phyloP scores from a whole-genome alignment of 768 basidiomycete genomes.

The Rhodotorula taiwanensis region DNA sequence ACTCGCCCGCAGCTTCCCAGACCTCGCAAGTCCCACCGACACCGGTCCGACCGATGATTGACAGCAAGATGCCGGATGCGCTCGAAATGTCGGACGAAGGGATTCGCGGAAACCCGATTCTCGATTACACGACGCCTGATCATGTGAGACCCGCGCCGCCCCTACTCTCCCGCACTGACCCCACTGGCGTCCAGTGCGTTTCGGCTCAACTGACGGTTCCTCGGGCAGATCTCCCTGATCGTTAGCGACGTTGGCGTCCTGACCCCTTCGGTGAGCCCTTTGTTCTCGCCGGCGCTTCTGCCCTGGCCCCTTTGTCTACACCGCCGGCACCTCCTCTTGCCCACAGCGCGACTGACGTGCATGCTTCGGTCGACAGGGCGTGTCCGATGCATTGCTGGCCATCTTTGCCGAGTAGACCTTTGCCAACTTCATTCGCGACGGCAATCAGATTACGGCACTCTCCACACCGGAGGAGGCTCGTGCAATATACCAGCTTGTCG shows the following conservation, averaged over 20 bases:
- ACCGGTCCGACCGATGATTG: conserved; percentile 32
- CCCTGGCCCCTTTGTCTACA: background rate
- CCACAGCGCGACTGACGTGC: conserved; percentile 52
- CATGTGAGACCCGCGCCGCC: conserved; percentile 52
- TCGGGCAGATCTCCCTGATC: conserved; percentile 57
- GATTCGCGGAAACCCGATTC: conserved; percentile 73
- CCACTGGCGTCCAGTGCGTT: background rate
- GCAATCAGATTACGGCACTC: too few species aligned
- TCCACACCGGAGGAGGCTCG: too few species aligned
- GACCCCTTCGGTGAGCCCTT: conserved; percentile 52
- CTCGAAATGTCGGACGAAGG: conserved; percentile 70
- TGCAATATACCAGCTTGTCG: too few species aligned
- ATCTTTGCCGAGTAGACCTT: background rate
- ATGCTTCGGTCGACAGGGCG: conserved; percentile 51
- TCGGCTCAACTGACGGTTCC: background rate
- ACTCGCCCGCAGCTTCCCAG: background rate
- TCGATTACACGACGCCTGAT: conserved; percentile 93
- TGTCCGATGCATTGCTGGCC: conserved; percentile 26
- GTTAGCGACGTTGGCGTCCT: conserved; percentile 90
- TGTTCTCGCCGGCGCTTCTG: background rate
- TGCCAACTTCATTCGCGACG: background rate
- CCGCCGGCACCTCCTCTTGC: background rate
- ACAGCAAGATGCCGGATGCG: conserved; percentile 18
- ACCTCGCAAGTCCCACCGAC: conserved; percentile 23
- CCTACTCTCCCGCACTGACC: background rate